Base-by-base conservation (phyloP, 2,329 filamentous ascomycete genomes). In the Zymoseptoria pseudotritici region DNA sequence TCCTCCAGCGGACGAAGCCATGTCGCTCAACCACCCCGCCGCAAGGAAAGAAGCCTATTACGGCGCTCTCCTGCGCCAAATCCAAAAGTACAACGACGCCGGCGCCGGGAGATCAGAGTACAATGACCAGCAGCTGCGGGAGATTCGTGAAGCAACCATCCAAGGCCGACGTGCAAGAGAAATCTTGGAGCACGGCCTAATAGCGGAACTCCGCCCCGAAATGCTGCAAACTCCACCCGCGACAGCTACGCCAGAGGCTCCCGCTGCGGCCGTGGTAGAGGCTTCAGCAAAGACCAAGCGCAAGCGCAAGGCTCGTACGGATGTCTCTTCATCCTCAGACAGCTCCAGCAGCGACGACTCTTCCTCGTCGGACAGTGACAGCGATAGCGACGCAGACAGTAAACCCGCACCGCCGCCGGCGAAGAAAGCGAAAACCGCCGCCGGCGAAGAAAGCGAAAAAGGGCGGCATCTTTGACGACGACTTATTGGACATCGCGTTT, bases 101-200 rank as follows among this genome's bases (percentile, higher is more conserved):
- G 61, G 61, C 8, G 55, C 59, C 13, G 61, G 59, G 3, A 42
- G 61, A 29, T 56, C 57, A 2, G 56, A 63, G n/a, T 61, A 61
- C 36, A 51, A 55, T 11, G 61, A 63, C 42, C 54, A 61, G 52
- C 55, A 63, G 42, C 55, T 63, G 7, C 56, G 55, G 11, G 59
- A 59, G 11, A 59, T 63, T 9, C 13, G 57, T 42, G 56, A 57
- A 9, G 50, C 60, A 31, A 50, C 51, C 36, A 52, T 61, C 29
- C 26, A 53, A 50, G 61, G 61, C n/a, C 57, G 50, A 36, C 59
- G 61, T 7, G 61, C 61, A 17, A 54, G 61, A 31, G 42, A 49
- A 4, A 21, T 61, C 2, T 50, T 63, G 5, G 36, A 21, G 4
- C 53, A 56, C 26, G 61, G 54, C 22, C 55, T 63, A 8, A 42